Base-by-base conservation (phyloP, 179 eudicot genomes). In the Beta corolliflora region DNA sequence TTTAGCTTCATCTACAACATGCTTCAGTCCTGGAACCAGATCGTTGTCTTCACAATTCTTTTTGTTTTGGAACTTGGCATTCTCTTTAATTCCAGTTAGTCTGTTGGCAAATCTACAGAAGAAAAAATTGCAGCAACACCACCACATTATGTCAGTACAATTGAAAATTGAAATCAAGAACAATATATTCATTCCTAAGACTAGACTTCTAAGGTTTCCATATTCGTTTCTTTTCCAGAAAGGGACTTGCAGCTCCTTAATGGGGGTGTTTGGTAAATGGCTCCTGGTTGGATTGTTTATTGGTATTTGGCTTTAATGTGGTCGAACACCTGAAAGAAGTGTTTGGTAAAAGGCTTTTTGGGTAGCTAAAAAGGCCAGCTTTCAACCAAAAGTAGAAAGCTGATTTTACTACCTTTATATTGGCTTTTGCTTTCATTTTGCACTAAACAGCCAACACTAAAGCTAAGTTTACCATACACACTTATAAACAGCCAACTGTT, bases 81-180 rank as follows among this genome's bases (percentile, higher is more conserved):
- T 94, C 88, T 94, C 98, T 81, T 92, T 94, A 63, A 94, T 92
- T 71, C 98, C 98, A 6, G 91, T 94, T 71, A 95, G 88, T 81
- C 99, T 91, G 83, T 84, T 92, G 46, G 99, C 99, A 81, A 95
- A 95, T 85, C 99, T 95, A 85, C 88, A 84, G 56, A 41, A 78
- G 65, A 48, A 25, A 63, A 14, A 56, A 70, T 14, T 54, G 29
- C 65, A 79, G 76, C 11, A 52, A 16, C 15, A 59, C n/a, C 50
- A 48, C 4, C 25, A 29, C 21, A 13, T 23, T 11, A 53, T 25
- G 9, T 73, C n/a, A 1, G 11, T 11, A 19, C 15, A 36, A 25
- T 25, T 54, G 59, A 14, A 25, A 25, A 25, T 25, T 25, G 8
- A 19, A 23, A 14, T 44, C 44, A 5, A 69, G 69, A 25, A 64